Base-by-base conservation (phyloP, 1,139 yeast genomes). In the Nakaseomyces sp. region DNA sequence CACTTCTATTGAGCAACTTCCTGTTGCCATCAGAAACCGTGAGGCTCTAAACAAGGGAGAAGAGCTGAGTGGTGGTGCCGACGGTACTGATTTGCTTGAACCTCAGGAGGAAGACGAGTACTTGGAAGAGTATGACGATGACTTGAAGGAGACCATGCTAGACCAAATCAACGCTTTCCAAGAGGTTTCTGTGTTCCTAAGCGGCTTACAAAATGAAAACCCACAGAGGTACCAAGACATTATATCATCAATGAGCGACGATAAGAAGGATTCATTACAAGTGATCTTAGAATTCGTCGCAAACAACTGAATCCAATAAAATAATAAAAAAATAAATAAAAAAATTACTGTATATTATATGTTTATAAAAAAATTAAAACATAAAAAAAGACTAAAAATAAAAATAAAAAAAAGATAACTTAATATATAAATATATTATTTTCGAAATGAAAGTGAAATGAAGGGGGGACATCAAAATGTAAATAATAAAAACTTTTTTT, bases 141-240 rank as follows among this genome's bases (percentile, higher is more conserved):
- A 93, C 5, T 74, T 84, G 55, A 77, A 81, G 29, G 79, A 80
- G 43, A 81, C 89, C 2, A 83, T 94, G 2, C 68, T 91, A 51
- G 96, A 89, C 58, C 67, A 70, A 38, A 64, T 88, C 31, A 81
- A 88, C 56, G 74, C 83, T 7, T 79, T 76, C 61, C 58, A 64
- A 28, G 72, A 71, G n/a, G 71, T 80, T 17, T 54, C 51, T 44
- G 32, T 45, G 5, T 59, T 61, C 44, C 58, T 62, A 45, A 43
- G 47, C 5, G 48, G 51, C 6, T 28, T 61, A 18, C 55, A 56
- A 44, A 40, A 38, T 19, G 45, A 47, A 20, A 51, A 65, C 24
- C 66, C 67, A 12, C 61, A 55, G 9, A 68, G 67, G 49, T 66
- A 65, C 40, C 60, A 64, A 40, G 50, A 54, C 26, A 50, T 65